Evolutionary conservation across 768 basidiomycete genomes (phyloP).

Genomic region (Podaxis rugospora): DNA sequence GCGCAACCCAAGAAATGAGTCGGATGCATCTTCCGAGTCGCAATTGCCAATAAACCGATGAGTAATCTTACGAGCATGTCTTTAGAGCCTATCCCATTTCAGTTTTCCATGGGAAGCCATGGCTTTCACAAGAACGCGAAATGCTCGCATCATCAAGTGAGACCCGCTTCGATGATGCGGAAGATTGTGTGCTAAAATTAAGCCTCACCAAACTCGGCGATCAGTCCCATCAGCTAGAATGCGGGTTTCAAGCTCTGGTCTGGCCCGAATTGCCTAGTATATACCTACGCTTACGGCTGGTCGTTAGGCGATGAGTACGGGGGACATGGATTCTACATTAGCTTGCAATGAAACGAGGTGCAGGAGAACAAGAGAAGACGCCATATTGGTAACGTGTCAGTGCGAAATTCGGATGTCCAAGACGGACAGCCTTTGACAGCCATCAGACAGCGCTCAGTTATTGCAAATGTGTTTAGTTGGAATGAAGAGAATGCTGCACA

Average conservation of each 20-base stretch:
- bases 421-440: conserved; percentile 9
- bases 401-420: not conserved
- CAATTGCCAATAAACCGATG: not conserved
- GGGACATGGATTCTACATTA: not conserved
- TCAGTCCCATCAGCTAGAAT: conserved; percentile 1
- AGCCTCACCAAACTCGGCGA: not conserved
- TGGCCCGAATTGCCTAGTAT: not conserved
- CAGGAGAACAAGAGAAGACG: not conserved
- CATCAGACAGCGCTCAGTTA: conserved; percentile 6
- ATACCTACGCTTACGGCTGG: not conserved
- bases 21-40: conserved; percentile 1
- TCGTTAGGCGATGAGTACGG: not conserved
- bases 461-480: not conserved
- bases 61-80: not conserved
- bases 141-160: conserved; percentile 6
- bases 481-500: not conserved
- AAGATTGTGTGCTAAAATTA: conserved; percentile 5
- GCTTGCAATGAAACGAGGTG: not conserved
- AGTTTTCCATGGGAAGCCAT: not conserved
- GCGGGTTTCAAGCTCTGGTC: not conserved
- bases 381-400: not conserved
- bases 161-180: conserved; percentile 1
- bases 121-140: not conserved
- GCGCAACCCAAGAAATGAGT: not conserved
- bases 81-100: not conserved